These are phyloP conservation scores for Rubia yunnanensis DNA, from an alignment of 257 asterid species.

Conservation along the genomic window DNA sequence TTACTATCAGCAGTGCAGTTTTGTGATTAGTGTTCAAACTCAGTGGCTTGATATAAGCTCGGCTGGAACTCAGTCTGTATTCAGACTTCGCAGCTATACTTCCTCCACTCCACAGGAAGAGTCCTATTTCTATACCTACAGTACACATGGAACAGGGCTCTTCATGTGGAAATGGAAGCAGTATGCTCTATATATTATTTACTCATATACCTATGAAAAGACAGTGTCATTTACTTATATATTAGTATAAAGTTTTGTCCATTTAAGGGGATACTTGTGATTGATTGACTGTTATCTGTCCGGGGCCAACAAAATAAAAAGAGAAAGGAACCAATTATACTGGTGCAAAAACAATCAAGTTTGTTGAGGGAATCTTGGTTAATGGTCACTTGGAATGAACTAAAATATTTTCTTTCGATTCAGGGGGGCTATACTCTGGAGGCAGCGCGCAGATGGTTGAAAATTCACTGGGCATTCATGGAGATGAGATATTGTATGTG, in stretches of 20 bases:
- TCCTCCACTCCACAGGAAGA: not conserved
- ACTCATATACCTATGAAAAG: not conserved
- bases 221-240: not conserved
- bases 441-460: slow-evolving; percentile 95
- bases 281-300: not conserved
- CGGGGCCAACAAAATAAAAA: too few species aligned
- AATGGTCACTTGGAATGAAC: not conserved
- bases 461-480: slow-evolving; percentile 68
- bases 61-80: not conserved
- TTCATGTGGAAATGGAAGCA: not conserved
- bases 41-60: not conserved
- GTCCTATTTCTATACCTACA: too few species aligned
- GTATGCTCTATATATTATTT: too few species aligned
- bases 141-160: not conserved
- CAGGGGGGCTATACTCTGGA: slow-evolving; percentile 83
- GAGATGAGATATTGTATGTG: slow-evolving; percentile 83
- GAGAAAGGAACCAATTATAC: too few species aligned
- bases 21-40: too few species aligned
- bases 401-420: not conserved
- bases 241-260: not conserved
- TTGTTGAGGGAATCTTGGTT: too few species aligned
- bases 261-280: not conserved
- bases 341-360: too few species aligned
- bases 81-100: not conserved
- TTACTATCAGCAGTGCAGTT: not conserved